A percentile compares a stretch with the other conserved stretches of the same genome.
Evolutionary conservation across 2,329 filamentous ascomycete species (phyloP).

Genomic region (Thermomyces lanuginosus): DNA sequence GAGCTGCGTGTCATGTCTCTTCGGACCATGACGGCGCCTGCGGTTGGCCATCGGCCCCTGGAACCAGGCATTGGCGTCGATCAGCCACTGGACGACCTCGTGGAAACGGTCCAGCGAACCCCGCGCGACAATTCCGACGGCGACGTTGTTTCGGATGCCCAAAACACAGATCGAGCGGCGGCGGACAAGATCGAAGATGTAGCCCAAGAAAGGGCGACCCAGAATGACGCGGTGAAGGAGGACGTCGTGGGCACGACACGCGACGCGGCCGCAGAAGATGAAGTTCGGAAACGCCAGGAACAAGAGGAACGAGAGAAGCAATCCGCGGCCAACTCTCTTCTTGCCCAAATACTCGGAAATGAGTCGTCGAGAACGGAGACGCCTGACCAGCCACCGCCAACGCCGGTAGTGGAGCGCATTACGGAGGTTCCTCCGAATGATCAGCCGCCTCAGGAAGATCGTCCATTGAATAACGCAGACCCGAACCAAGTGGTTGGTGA

Average conservation of each 20-base stretch:
- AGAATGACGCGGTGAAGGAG: slow-evolving; percentile 8
- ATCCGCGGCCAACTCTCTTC: slow-evolving; percentile 24
- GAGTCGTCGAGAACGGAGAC: slow-evolving; percentile 13
- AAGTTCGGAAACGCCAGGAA: slow-evolving; percentile 14
- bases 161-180: background rate
- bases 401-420: slow-evolving; percentile 6
- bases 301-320: slow-evolving; percentile 22
- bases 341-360: slow-evolving; percentile 26
- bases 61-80: slow-evolving; percentile 19
- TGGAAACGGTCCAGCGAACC: background rate
- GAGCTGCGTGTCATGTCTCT: slow-evolving; percentile 28
- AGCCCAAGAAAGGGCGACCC: slow-evolving; percentile 1
- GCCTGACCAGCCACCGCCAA: slow-evolving; percentile 5
- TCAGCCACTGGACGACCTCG: slow-evolving; percentile 17
- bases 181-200: slow-evolving; percentile 1
- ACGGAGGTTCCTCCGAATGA: slow-evolving; percentile 6
- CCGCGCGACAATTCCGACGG: background rate
- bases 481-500: no score
- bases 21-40: slow-evolving; percentile 33
- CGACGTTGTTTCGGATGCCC: background rate
- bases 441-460: slow-evolving; percentile 3
- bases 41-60: slow-evolving; percentile 30
- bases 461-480: slow-evolving; percentile 1
- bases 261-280: slow-evolving; percentile 10
- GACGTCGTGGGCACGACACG: slow-evolving; percentile 15